Evolutionary conservation across 805 yeast genomes (phyloP).

Genomic region (Geotrichum ghanense): DNA sequence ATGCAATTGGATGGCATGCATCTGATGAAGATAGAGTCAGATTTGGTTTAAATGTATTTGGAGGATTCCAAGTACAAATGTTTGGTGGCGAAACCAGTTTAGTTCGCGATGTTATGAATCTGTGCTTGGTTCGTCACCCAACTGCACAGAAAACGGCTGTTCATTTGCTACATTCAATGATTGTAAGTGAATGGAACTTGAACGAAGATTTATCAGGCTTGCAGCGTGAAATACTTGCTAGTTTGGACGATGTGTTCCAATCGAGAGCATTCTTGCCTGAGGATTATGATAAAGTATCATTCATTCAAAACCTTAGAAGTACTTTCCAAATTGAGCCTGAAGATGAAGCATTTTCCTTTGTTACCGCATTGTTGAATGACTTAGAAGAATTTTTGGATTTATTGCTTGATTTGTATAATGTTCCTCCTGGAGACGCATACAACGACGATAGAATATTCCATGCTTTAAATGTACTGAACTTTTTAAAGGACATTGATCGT

Average conservation of each 20-base stretch:
- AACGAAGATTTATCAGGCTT: conserved; percentile 48
- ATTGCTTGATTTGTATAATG: conserved; percentile 54
- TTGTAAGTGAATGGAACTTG: conserved; percentile 53
- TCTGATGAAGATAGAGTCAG: conserved; percentile 41
- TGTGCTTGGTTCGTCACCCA: conserved; percentile 56
- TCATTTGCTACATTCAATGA: conserved; percentile 56
- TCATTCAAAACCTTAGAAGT: conserved; percentile 38
- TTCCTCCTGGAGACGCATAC: conserved; percentile 74
- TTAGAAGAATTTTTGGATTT: conserved; percentile 45
- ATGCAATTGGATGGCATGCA: conserved; percentile 53
- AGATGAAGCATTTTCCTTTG: conserved; percentile 50
- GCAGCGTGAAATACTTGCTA: conserved; percentile 51
- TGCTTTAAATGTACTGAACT: conserved; percentile 62
- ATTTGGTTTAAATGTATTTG: conserved; percentile 49
- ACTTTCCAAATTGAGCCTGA: conserved; percentile 46
- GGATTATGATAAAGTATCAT: conserved; percentile 39
- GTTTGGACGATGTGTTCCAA: conserved; percentile 54
- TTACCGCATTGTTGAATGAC: conserved; percentile 35
- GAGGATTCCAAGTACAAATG: conserved; percentile 63
- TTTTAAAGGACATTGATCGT: conserved; percentile 61
- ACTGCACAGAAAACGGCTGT: conserved; percentile 52
- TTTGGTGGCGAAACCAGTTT: conserved; percentile 43
- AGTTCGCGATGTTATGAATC: conserved; percentile 50
- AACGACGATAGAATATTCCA: conserved; percentile 81
- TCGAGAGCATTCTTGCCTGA: conserved; percentile 47